Conservation (phyloP, 495 filamentous ascomycete species). For the Penicillium maclennaniae region DNA sequence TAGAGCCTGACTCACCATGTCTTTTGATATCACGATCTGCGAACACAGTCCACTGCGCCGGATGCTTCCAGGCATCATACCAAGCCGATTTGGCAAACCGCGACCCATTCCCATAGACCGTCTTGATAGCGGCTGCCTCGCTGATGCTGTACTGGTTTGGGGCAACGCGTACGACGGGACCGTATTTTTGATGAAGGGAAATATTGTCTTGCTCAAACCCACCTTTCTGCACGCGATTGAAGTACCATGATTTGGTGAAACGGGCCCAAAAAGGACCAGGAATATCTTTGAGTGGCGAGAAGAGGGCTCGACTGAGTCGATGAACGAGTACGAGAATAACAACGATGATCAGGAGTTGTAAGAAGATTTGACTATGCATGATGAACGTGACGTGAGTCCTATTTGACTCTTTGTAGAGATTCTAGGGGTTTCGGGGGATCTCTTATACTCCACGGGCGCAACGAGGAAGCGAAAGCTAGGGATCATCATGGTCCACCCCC, state of each 20-base stretch:
- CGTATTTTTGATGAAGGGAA: constrained; percentile 38
- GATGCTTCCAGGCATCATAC: constrained; percentile 40
- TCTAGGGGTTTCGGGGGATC: no score
- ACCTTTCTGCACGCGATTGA: constrained; percentile 38
- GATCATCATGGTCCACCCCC: constrained; percentile 14
- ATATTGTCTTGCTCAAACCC: constrained; percentile 45
- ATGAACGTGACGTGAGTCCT: background rate
- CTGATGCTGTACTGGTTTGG: constrained; percentile 51
- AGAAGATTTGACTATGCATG: constrained; percentile 10
- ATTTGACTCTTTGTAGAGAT: background rate
- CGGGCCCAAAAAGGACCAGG: constrained; percentile 52
- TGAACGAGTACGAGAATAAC: constrained; percentile 8
- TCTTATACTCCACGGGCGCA: no score
- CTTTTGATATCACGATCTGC: constrained; percentile 38
- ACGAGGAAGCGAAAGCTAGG: no score
- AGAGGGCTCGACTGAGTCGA: constrained; percentile 17
- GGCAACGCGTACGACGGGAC: constrained; percentile 44
- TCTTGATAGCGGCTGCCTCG: constrained; percentile 38
- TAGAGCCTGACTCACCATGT: constrained; percentile 29
- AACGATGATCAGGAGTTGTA: constrained; percentile 11
- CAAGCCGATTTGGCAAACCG: constrained; percentile 39
- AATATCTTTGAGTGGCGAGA: constrained; percentile 39
- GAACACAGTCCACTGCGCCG: constrained; percentile 38
- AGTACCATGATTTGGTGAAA: constrained; percentile 56
- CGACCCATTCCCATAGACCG: constrained; percentile 42